A percentile compares a stretch with the other conserved stretches of the same genome.
Conservation (phyloP, 208 protist species). For the Leptomonas seymouri region DNA sequence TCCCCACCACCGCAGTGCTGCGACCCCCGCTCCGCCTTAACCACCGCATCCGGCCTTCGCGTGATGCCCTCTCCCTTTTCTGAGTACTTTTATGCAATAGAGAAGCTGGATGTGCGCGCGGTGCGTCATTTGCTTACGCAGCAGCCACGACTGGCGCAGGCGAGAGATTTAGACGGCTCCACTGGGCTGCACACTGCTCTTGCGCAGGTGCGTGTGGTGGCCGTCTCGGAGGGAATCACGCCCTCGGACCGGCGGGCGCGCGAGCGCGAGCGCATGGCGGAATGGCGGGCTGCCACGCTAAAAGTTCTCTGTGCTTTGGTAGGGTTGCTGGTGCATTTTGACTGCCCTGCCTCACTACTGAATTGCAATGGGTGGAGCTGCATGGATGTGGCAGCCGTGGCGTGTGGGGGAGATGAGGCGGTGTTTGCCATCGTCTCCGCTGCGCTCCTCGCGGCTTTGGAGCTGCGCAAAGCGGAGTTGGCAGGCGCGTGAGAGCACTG, state of each 20-base stretch:
- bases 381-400: conserved; percentile 57
- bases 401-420: conserved; percentile 21
- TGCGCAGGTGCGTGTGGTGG: conserved; percentile 16
- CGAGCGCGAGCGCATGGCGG: conserved; percentile 4
- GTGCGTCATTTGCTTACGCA: conserved; percentile 46
- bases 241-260: conserved; percentile 4
- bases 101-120: conserved; percentile 56
- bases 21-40: neutral
- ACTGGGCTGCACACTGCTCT: conserved; percentile 61
- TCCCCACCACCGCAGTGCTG: no score
- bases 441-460: conserved; percentile 44
- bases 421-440: conserved; percentile 55
- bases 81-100: conserved; percentile 64
- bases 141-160: conserved; percentile 27
- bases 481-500: neutral
- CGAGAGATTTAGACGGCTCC: conserved; percentile 62
- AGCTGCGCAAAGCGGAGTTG: conserved; percentile 15
- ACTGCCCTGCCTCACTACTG: conserved; percentile 34
- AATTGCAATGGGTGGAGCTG: conserved; percentile 52
- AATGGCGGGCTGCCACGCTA: conserved; percentile 28
- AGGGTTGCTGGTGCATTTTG: conserved; percentile 54
- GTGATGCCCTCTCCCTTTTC: conserved; percentile 46
- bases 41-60: neutral
- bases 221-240: neutral
- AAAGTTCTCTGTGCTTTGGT: conserved; percentile 46